A percentile compares a stretch with the other conserved stretches of the same genome.
phyloP scores from a whole-genome alignment of 805 yeast species.

The Saturnispora silvae region DNA sequence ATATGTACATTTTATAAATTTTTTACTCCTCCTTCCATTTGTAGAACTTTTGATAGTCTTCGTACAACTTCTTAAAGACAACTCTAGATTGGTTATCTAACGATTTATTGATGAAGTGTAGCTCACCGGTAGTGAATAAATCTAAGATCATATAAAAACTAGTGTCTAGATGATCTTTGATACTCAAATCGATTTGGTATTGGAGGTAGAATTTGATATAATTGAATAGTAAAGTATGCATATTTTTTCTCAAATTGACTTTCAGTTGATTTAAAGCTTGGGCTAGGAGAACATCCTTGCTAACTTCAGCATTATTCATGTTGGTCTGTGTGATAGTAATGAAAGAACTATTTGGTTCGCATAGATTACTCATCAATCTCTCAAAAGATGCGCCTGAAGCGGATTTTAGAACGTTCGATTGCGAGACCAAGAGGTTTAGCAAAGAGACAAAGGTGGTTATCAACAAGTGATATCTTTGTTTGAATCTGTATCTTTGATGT shows the following conservation, averaged over 20 bases:
- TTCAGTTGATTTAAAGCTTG: slow-evolving; percentile 48
- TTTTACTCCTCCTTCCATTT: slow-evolving; percentile 61
- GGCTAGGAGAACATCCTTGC: slow-evolving; percentile 28
- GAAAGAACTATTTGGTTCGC: slow-evolving; percentile 51
- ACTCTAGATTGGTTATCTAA: slow-evolving; percentile 63
- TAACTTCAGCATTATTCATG: slow-evolving; percentile 10
- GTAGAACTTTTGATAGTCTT: slow-evolving; percentile 65
- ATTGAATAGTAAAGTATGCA: slow-evolving; percentile 48
- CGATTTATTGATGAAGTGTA: slow-evolving; percentile 49
- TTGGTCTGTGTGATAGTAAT: too few species aligned
- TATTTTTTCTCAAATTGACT: slow-evolving; percentile 50
- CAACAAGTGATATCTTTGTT: slow-evolving; percentile 64
- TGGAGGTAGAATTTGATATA: slow-evolving; percentile 47
- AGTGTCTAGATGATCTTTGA: slow-evolving; percentile 39
- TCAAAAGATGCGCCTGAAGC: slow-evolving; percentile 39
- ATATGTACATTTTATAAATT: neutral
- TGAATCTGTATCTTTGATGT: slow-evolving; percentile 58
- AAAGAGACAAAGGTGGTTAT: slow-evolving; percentile 38
- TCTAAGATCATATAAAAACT: slow-evolving; percentile 61
- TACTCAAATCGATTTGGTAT: slow-evolving; percentile 34
- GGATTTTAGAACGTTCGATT: slow-evolving; percentile 6
- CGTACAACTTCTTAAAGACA: slow-evolving; percentile 55
- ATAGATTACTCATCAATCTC: slow-evolving; percentile 54
- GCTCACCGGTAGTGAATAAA: slow-evolving; percentile 55
- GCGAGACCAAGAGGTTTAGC: slow-evolving; percentile 35